Evolutionary conservation across 495 filamentous ascomycete genomes (phyloP).

Genomic region (Penicillium flavigenum): DNA sequence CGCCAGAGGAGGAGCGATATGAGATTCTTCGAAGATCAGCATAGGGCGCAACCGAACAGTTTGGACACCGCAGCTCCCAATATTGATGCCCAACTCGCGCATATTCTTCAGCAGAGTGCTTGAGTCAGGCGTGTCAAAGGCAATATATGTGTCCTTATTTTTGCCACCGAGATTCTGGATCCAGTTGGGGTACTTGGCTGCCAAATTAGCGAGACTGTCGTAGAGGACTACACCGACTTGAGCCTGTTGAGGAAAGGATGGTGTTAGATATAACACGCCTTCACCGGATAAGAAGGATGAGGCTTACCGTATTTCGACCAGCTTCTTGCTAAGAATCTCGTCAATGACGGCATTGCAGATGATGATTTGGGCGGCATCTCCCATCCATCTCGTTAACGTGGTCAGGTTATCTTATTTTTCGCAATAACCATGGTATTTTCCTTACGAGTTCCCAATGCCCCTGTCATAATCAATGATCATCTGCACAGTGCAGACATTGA

Average conservation of each 20-base stretch:
- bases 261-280: background rate
- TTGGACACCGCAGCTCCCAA: constrained; percentile 70
- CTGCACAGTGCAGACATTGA: constrained; percentile 78
- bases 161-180: constrained; percentile 77
- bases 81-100: constrained; percentile 65
- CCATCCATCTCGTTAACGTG: constrained; percentile 64
- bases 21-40: constrained; percentile 72
- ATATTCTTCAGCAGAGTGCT: constrained; percentile 73
- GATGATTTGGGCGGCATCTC: constrained; percentile 77
- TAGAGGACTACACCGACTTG: constrained; percentile 71
- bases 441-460: constrained; percentile 43
- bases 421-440: background rate
- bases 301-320: constrained; percentile 62
- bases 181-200: constrained; percentile 63
- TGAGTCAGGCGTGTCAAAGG: constrained; percentile 72
- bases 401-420: background rate
- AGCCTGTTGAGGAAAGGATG: constrained; percentile 18
- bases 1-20: constrained; percentile 53
- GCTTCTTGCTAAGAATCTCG: constrained; percentile 68
- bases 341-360: constrained; percentile 77
- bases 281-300: background rate
- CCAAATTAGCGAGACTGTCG: constrained; percentile 56
- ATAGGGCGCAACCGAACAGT: constrained; percentile 80
- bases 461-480: constrained; percentile 72
- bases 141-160: constrained; percentile 83